Evolutionary conservation across 2,329 filamentous ascomycete genomes (phyloP).

Genomic region (Neoscytalidium dimidiatum): DNA sequence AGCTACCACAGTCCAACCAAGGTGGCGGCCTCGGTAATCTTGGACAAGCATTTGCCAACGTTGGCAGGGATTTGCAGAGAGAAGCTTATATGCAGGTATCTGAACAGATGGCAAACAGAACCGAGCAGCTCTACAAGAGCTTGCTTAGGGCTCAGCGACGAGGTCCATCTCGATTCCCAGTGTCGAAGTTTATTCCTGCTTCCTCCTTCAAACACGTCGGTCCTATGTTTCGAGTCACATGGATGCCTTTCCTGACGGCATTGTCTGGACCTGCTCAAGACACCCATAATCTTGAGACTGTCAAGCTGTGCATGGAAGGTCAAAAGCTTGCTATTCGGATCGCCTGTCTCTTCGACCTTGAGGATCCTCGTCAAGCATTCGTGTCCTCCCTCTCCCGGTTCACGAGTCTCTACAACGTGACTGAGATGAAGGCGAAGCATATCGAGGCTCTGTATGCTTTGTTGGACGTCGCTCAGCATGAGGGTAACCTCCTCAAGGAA

Average conservation of each 20-base stretch:
- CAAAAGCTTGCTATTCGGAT: constrained; percentile 93
- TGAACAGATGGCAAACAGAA: constrained; percentile 84
- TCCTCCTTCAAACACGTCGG: constrained; percentile 94
- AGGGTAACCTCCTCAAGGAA: constrained; percentile 83
- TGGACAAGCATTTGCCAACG: constrained; percentile 86
- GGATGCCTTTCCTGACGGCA: constrained; percentile 98
- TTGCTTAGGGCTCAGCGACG: constrained; percentile 86
- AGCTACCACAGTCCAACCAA: constrained; percentile 57
- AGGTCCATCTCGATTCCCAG: constrained; percentile 69
- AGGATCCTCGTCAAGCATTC: constrained; percentile 93
- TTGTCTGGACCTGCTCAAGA: constrained; percentile 93
- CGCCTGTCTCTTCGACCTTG: constrained; percentile 87
- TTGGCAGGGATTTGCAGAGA: constrained; percentile 85
- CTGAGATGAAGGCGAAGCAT: constrained; percentile 94
- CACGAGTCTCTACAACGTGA: constrained; percentile 92
- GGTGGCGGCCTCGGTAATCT: constrained; percentile 74
- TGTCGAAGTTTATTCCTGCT: constrained; percentile 80
- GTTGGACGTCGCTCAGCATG: constrained; percentile 87
- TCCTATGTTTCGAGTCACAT: constrained; percentile 97
- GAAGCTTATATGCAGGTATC: constrained; percentile 95
- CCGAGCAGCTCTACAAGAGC: constrained; percentile 87
- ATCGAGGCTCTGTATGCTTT: constrained; percentile 91
- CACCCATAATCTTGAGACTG: constrained; percentile 87
- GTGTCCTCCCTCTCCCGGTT: constrained; percentile 90
- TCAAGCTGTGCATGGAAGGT: constrained; percentile 90